Conservation (phyloP, 1,139 yeast species). For the Hyphopichia buzzinii region DNA sequence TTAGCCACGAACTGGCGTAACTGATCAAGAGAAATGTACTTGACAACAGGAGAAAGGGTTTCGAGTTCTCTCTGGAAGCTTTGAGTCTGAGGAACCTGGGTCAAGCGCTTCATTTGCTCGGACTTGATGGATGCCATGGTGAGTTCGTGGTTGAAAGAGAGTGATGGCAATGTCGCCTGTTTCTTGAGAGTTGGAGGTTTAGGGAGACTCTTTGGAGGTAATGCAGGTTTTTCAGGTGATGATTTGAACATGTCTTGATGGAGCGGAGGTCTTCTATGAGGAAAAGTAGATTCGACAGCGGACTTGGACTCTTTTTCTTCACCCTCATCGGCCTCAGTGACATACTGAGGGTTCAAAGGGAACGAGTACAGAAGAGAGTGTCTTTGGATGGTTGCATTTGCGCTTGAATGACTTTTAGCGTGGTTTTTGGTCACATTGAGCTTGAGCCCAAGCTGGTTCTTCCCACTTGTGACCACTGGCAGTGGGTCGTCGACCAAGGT, state of each 20-base stretch:
- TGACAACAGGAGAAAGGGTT: slow-evolving; percentile 7
- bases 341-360: slow-evolving; percentile 8
- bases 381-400: slow-evolving; percentile 5
- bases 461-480: not conserved
- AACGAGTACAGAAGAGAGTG: slow-evolving; percentile 4
- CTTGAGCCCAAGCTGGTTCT: no score
- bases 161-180: slow-evolving; percentile 12
- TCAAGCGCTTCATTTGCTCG: slow-evolving; percentile 13
- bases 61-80: slow-evolving; percentile 11
- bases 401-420: no score
- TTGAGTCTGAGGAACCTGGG: slow-evolving; percentile 10
- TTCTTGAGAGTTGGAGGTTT: slow-evolving; percentile 9
- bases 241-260: not conserved
- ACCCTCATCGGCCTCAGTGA: slow-evolving; percentile 12
- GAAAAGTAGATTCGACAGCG: slow-evolving; percentile 4
- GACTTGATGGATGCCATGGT: slow-evolving; percentile 7
- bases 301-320: slow-evolving; percentile 11
- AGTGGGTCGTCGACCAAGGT: slow-evolving; percentile 20
- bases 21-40: slow-evolving; percentile 5
- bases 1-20: slow-evolving; percentile 2
- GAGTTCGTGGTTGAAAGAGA: slow-evolving; percentile 5
- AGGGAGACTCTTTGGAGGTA: no score
- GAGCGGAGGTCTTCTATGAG: not conserved
- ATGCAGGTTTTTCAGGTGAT: not conserved
- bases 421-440: slow-evolving; percentile 1